phyloP scores from a whole-genome alignment of 805 yeast species.

The Candida silvicultrix region DNA sequence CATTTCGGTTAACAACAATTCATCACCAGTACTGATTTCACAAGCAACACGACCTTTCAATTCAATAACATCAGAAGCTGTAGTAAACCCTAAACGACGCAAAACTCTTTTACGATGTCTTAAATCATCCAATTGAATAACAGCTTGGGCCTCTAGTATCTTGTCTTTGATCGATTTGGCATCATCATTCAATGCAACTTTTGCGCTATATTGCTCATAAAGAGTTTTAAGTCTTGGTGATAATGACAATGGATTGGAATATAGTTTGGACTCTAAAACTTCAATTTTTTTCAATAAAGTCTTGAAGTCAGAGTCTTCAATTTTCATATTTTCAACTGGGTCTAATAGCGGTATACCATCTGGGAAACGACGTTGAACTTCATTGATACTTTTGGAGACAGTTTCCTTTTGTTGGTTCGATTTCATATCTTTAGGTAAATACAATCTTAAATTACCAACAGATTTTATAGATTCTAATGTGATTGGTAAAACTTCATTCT shows the following conservation, averaged over 20 bases:
- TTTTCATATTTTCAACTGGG: conserved; percentile 90
- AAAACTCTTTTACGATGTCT: conserved; percentile 89
- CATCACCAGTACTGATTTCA: conserved; percentile 87
- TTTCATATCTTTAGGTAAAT: conserved; percentile 70
- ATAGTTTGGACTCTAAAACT: conserved; percentile 70
- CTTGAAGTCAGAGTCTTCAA: conserved; percentile 73
- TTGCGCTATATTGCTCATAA: conserved; percentile 58
- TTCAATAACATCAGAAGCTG: conserved; percentile 84
- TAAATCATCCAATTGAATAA: conserved; percentile 89
- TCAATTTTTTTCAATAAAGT: conserved; percentile 70
- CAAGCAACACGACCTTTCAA: conserved; percentile 97
- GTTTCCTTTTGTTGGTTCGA: conserved; percentile 55
- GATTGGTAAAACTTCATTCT: conserved; percentile 77
- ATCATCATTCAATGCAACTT: conserved; percentile 53
- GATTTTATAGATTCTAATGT: conserved; percentile 70
- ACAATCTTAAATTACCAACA: conserved; percentile 75
- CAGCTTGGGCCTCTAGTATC: conserved; percentile 80
- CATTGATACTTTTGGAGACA: conserved; percentile 65
- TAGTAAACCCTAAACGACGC: conserved; percentile 85
- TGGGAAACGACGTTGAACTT: conserved; percentile 77
- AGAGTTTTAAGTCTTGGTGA: conserved; percentile 55
- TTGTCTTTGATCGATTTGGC: conserved; percentile 56
- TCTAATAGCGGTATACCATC: conserved; percentile 90
- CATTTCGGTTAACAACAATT: conserved; percentile 78
- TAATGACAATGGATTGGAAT: conserved; percentile 60